phyloP scores from a whole-genome alignment of 2,329 filamentous ascomycete species.

The Corinectria fuckeliana region DNA sequence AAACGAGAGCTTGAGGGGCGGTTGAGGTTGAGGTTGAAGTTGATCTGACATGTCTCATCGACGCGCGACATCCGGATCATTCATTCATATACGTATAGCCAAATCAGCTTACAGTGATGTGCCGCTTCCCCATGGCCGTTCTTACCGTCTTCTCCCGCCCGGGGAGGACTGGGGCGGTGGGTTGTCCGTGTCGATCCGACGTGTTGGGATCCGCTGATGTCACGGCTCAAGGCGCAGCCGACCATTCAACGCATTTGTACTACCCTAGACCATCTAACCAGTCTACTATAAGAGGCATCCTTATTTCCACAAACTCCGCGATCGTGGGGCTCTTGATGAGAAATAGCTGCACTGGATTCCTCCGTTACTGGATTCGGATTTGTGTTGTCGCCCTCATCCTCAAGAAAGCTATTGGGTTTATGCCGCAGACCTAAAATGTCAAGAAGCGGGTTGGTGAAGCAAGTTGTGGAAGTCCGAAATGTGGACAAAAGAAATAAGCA shows the following conservation, averaged over 20 bases:
- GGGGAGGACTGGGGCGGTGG: background rate
- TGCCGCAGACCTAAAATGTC: background rate
- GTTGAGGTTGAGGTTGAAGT: too few relatives aligned
- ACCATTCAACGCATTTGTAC: background rate
- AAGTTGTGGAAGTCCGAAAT: too few relatives aligned
- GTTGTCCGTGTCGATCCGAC: constrained; percentile 14
- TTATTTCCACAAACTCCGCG: constrained; percentile 14
- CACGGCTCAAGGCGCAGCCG: constrained; percentile 20
- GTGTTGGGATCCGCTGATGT: constrained; percentile 28
- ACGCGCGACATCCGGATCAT: constrained; percentile 9
- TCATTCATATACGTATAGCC: too few relatives aligned
- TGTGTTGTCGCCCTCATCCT: constrained; percentile 1
- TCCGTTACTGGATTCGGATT: background rate
- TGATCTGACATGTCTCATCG: constrained; percentile 23
- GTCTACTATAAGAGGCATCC: background rate
- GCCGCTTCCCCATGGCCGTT: constrained; percentile 10
- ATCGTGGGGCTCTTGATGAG: background rate
- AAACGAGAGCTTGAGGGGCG: constrained; percentile 36
- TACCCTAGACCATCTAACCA: background rate
- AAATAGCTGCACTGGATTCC: background rate
- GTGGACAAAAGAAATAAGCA: too few relatives aligned
- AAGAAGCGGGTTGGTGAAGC: too few relatives aligned
- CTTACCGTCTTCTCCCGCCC: background rate
- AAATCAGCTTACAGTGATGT: constrained; percentile 24
- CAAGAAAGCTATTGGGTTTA: background rate